Evolutionary conservation across 768 basidiomycete species (phyloP).

Genomic region (Lactarius deliciosus): DNA sequence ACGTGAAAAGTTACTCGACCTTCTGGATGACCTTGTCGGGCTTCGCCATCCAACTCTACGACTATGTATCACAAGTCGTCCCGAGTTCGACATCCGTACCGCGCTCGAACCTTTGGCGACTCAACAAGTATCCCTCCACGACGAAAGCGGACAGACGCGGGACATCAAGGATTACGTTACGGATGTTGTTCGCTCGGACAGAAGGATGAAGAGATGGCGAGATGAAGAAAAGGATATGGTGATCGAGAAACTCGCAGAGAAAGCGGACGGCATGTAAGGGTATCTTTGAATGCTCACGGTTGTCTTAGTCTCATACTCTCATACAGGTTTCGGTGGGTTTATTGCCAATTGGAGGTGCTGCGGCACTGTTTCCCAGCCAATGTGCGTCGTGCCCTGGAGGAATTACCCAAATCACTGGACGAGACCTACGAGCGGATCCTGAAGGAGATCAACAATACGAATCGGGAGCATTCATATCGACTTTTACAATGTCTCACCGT

Average conservation of each 20-base stretch:
- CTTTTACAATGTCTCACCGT: neutral
- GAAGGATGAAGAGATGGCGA: neutral
- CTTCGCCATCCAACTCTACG: neutral
- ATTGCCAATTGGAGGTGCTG: slow-evolving; percentile 6
- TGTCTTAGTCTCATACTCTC: neutral
- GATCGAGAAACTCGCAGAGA: neutral
- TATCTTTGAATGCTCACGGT: neutral
- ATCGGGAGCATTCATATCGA: neutral
- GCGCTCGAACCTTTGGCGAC: neutral
- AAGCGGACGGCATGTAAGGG: neutral
- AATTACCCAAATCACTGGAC: slow-evolving; percentile 7
- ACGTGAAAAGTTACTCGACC: neutral
- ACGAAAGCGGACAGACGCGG: neutral
- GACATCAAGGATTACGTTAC: neutral
- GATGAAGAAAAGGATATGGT: neutral
- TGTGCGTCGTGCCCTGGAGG: neutral
- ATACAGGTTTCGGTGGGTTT: slow-evolving; percentile 13
- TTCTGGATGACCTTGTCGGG: neutral
- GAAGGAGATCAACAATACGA: neutral
- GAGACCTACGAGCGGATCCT: slow-evolving; percentile 6
- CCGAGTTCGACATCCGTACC: neutral
- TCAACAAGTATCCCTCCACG: neutral
- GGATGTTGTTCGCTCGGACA: neutral
- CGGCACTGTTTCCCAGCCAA: neutral
- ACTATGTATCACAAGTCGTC: neutral